Base-by-base conservation (phyloP, 2,329 filamentous ascomycete genomes). In the Penicillium sp. region DNA sequence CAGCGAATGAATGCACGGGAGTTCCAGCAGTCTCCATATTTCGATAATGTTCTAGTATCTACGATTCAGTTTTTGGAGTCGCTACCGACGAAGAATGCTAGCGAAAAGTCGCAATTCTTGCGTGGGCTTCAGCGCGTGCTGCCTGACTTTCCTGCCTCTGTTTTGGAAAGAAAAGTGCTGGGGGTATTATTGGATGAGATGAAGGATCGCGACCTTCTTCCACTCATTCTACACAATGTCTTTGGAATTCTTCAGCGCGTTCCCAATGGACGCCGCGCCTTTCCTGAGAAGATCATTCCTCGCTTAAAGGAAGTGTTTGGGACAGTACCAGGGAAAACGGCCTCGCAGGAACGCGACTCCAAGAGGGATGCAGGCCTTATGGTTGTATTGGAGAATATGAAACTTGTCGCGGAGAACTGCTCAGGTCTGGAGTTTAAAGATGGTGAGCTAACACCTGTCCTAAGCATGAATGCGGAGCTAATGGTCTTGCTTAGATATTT, bases 381-480 rank as follows among this genome's bases (percentile, higher is more conserved):
- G 86, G 88, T 97, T 11, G 80, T 98, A 19, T 81, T 99, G 2
- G 92, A 98, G 64, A 90, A 96, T 61, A 87, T 96, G 68, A 79
- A 83, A 16, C 78, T 87, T 1, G 86, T 96, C 59, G 86, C 90
- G 3, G 86, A 87, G 11, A 96, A 96, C 64, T 95, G 89, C 64
- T 87, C 88, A 1, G 92, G 92, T 3, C 95, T 93, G 67, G 92
- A 97, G 61, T 98, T 98, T 72, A 96, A 96, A 76, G 93, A 98
- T 64, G 89, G 90, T 91, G 73, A 68, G 85, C 78, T 19, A 29
- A 22, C 27, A 21, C 16, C 33, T 27, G 8, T 47, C 27, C 13
- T 43, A 26, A 14, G 10, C 21, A 3, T 24, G 11, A 42, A 39
- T 6, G 16, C 29, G 35, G 8, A 31, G 10, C 61, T 71, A 62